These are phyloP conservation scores for Canna indica DNA, from an alignment of 176 grass and related monocot species.

Conservation along the genomic window DNA sequence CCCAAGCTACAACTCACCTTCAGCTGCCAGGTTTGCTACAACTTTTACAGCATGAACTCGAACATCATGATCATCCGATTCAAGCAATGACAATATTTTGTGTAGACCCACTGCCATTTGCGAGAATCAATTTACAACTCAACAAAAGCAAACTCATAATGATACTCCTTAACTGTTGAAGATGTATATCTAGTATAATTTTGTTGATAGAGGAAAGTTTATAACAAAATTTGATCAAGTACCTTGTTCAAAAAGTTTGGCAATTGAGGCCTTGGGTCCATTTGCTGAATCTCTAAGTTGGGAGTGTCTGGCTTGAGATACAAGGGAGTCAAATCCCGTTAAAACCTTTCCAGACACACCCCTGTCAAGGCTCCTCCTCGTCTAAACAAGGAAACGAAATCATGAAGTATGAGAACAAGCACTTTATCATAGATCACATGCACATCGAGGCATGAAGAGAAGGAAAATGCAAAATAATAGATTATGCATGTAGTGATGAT, in stretches of 20 bases:
- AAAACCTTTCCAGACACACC: constrained; percentile 79
- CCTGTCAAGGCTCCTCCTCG: constrained; percentile 73
- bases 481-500: background rate
- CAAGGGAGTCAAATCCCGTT: constrained; percentile 83
- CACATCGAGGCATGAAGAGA: background rate
- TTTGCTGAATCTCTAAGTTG: constrained; percentile 78
- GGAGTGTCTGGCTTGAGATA: constrained; percentile 63
- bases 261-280: constrained; percentile 73
- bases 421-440: background rate
- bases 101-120: constrained; percentile 73
- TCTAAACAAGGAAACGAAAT: constrained; percentile 38
- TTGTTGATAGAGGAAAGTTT: constrained; percentile 13
- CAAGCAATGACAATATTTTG: constrained; percentile 97
- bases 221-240: constrained; percentile 13
- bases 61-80: constrained; percentile 94
- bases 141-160: constrained; percentile 20
- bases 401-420: background rate
- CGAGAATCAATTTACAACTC: constrained; percentile 8
- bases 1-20: constrained; percentile 43
- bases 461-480: background rate
- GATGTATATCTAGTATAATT: background rate
- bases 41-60: constrained; percentile 99
- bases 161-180: background rate
- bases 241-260: constrained; percentile 98
- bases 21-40: constrained; percentile 95